Conservation (phyloP, 768 basidiomycete genomes). For the Gautieria morchelliformis region DNA sequence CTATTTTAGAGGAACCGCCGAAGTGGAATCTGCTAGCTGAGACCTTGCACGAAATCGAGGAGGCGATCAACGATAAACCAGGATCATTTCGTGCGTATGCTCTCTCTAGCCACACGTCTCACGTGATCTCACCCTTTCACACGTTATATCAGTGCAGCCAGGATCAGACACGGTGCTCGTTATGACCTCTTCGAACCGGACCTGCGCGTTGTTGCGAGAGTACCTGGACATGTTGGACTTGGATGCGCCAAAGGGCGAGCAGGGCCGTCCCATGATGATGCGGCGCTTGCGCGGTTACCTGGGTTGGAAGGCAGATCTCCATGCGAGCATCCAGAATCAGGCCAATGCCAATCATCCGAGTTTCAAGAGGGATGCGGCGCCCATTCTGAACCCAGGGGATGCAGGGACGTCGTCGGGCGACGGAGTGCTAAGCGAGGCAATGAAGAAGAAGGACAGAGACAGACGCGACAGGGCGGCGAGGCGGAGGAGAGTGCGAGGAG, state of each 20-base stretch:
- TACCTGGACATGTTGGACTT: conserved; percentile 64
- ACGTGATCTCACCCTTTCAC: not conserved
- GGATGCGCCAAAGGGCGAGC: conserved; percentile 45
- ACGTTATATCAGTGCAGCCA: conserved; percentile 23
- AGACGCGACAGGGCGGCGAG: conserved; percentile 48
- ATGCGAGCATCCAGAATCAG: not conserved
- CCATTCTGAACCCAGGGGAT: not conserved
- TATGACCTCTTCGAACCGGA: conserved; percentile 77
- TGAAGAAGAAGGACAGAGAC: conserved; percentile 69
- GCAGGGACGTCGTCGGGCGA: conserved; percentile 9
- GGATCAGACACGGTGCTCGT: conserved; percentile 74
- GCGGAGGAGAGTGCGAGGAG: conserved; percentile 64
- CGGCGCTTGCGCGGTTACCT: conserved; percentile 62
- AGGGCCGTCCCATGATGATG: conserved; percentile 74
- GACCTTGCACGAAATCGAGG: conserved; percentile 85
- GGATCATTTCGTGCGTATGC: conserved; percentile 12
- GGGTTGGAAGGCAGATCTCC: conserved; percentile 65
- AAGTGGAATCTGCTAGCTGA: conserved; percentile 87
- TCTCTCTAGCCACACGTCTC: conserved; percentile 14
- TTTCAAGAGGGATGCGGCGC: not conserved
- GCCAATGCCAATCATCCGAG: not conserved
- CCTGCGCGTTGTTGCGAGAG: conserved; percentile 64
- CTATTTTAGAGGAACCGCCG: conserved; percentile 84
- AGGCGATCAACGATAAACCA: conserved; percentile 42
- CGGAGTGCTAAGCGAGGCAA: conserved; percentile 53